Percentiles rank a stretch among this genome's conserved stretches.
Conservation (phyloP, 2,329 filamentous ascomycete genomes). For the Phaeosphaeria sp. region DNA sequence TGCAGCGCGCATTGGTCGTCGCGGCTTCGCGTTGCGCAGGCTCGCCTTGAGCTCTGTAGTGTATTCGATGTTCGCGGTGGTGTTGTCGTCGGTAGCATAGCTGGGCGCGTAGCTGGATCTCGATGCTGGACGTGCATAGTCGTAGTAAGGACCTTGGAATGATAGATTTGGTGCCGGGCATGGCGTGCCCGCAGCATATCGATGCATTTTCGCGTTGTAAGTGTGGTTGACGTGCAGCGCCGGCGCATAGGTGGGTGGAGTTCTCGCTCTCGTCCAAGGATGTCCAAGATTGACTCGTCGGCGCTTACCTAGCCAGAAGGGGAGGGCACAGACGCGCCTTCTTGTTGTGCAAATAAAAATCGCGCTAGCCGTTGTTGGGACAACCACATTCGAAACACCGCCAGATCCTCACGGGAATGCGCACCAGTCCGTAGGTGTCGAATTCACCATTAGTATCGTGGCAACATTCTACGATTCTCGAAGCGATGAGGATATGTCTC, state of each 20-base stretch:
- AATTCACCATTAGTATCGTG: not conserved
- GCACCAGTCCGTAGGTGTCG: no score
- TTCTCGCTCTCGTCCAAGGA: conserved; percentile 13
- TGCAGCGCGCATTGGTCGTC: conserved; percentile 39
- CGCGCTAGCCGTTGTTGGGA: conserved; percentile 13
- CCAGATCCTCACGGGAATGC: not conserved
- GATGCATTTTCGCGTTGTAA: conserved; percentile 35
- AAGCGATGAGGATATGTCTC: no score
- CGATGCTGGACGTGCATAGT: conserved; percentile 33
- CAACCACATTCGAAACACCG: conserved; percentile 13
- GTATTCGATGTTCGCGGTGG: conserved; percentile 48
- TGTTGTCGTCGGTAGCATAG: conserved; percentile 39
- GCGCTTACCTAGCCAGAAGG: conserved; percentile 21
- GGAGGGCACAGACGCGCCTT: conserved; percentile 12
- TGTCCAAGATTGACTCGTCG: conserved; percentile 11
- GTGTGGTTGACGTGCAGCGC: conserved; percentile 16
- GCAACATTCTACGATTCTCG: not conserved
- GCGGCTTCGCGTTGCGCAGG: conserved; percentile 40
- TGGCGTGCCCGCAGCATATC: conserved; percentile 45
- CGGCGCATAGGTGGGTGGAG: conserved; percentile 22
- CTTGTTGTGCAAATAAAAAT: conserved; percentile 5
- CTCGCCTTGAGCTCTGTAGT: conserved; percentile 44
- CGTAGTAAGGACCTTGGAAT: conserved; percentile 33
- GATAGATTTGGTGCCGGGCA: conserved; percentile 43
- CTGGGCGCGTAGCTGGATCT: conserved; percentile 41